phyloP scores from a whole-genome alignment of 1,284 basidiomycete species.

The Trametes hirsuta region DNA sequence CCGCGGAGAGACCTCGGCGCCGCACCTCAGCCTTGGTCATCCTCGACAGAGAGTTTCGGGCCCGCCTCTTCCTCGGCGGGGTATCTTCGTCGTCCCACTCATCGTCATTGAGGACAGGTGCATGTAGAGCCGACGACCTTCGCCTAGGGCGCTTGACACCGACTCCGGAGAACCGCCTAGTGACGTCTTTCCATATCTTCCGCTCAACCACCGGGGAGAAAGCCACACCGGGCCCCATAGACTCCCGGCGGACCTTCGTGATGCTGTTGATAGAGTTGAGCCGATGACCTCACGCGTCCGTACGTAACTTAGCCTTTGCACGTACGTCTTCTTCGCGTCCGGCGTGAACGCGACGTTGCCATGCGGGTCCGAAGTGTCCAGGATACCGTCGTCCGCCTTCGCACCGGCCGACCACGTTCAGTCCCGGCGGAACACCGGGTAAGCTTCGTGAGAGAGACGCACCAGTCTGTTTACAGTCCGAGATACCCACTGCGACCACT shows the following conservation, averaged over 20 bases:
- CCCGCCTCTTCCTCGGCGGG: constrained; percentile 25
- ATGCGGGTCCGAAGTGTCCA: constrained; percentile 36
- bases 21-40: constrained; percentile 48
- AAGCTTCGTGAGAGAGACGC: constrained; percentile 17
- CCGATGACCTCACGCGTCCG: not conserved
- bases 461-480: constrained; percentile 53
- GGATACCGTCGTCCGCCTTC: constrained; percentile 48
- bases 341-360: constrained; percentile 46
- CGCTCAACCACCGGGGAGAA: constrained; percentile 36
- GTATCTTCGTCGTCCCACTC: constrained; percentile 19
- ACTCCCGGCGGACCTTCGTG: constrained; percentile 39
- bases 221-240: constrained; percentile 28
- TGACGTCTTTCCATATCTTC: constrained; percentile 40
- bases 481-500: constrained; percentile 53
- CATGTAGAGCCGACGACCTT: constrained; percentile 8
- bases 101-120: constrained; percentile 7
- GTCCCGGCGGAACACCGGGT: not conserved
- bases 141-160: constrained; percentile 25
- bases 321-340: constrained; percentile 50
- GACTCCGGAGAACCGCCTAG: constrained; percentile 24
- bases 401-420: too few species aligned
- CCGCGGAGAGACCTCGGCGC: not conserved
- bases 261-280: constrained; percentile 31
- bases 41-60: constrained; percentile 34
- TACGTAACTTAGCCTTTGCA: not conserved